Evolutionary conservation across 345 rosid genomes (phyloP), one percentile per base, ranked within the genome.

Genomic region (Euphorbia tirucalli): DNA sequence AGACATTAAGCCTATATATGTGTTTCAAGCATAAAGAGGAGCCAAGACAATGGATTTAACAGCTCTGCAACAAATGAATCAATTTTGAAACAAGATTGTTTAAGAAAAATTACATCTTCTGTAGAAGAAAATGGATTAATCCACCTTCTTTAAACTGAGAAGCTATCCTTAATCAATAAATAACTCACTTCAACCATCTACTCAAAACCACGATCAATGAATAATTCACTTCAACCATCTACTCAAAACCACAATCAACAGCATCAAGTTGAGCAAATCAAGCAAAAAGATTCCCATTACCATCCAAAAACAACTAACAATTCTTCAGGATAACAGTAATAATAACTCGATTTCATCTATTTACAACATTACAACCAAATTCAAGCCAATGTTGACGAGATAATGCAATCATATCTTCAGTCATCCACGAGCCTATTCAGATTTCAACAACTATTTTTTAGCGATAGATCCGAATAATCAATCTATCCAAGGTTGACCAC

Each of bases 131-230:
- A 68, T 61, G 39, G 46, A 55, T 27, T 35, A 46, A 37, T 79
- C 31, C 69, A 74, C 44, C 72, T 32, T 55, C 55, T 61, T 76
- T 44, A 77, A 70, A 44, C 77, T 76, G 81, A 77, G 81, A 69
- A 77, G 71, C 79, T 1, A 19, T 69, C 77, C 31, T 4, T 4
- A 41, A 41, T 41, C 7, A 37, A 46, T 19, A 49, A 13, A 57
- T 32, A n/a, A 63, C 60, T 22, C 74, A 57, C 39, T 64, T 46
- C 57, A 58, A 52, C 22, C 63, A 64, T 22, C 28, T 25, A 22
- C 28, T 58, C 60, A 15, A 28, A 14, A 19, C 16, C 59, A 61
- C 5, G 62, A 25, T 50, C 7, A 37, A 46, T 19, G 32, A 13
- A 57, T 32, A n/a, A 63, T 66, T 22, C 74, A 57, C 39, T 64